phyloP scores from a whole-genome alignment of 176 grass and related monocot genomes.

The Rhynchospora breviuscula region DNA sequence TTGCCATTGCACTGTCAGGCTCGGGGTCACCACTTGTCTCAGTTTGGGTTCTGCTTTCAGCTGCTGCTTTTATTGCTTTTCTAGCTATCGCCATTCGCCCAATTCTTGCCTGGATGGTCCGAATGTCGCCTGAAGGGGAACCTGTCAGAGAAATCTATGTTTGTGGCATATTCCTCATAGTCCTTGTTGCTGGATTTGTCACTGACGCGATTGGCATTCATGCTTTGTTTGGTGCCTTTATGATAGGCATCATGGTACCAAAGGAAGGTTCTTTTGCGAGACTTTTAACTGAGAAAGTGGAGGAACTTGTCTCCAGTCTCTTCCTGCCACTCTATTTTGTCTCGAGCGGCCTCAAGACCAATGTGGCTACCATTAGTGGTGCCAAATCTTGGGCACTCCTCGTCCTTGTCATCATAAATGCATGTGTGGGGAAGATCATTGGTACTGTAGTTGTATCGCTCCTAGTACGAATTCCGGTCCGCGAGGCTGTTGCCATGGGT shows the following conservation, averaged over 20 bases:
- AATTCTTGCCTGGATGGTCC: constrained; percentile 38
- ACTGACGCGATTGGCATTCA: constrained; percentile 71
- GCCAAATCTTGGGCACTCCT: constrained; percentile 63
- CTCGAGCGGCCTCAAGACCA: constrained; percentile 64
- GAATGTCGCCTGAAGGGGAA: constrained; percentile 39
- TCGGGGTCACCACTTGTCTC: constrained; percentile 40
- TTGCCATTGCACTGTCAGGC: constrained; percentile 55
- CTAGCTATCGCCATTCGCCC: constrained; percentile 31
- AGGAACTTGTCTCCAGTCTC: constrained; percentile 60
- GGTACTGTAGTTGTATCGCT: constrained; percentile 38
- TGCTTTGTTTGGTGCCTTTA: constrained; percentile 56
- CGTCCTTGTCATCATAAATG: constrained; percentile 55
- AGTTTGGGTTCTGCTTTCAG: constrained; percentile 59
- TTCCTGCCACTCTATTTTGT: constrained; percentile 88
- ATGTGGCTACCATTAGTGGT: constrained; percentile 59
- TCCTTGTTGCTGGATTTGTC: constrained; percentile 51
- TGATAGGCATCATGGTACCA: constrained; percentile 56
- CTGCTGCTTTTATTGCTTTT: constrained; percentile 27
- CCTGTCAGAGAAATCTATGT: constrained; percentile 52
- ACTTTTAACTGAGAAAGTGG: constrained; percentile 57
- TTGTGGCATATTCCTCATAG: constrained; percentile 42
- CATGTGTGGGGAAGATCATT: constrained; percentile 63
- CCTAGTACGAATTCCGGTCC: constrained; percentile 30
- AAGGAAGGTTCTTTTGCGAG: constrained; percentile 65
- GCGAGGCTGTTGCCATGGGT: constrained; percentile 48